A percentile compares a stretch with the other conserved stretches of the same genome.
These are phyloP conservation scores for Acanthamoeba castellanii DNA, from an alignment of 208 protist species.

Conservation along the genomic window DNA sequence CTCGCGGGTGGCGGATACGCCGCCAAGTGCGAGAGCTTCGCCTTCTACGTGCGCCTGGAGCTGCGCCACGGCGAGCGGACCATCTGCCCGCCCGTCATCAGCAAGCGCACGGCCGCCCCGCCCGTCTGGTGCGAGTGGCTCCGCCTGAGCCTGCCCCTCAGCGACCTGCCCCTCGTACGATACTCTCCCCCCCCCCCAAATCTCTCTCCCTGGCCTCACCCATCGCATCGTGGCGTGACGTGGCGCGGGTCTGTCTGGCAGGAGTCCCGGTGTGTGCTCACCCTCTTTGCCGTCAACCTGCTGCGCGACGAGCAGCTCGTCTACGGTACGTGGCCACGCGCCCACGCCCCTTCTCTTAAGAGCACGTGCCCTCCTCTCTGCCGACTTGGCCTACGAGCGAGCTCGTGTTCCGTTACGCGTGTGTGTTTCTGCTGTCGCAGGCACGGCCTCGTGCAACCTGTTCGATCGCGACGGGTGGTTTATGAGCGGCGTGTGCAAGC, in stretches of 20 bases:
- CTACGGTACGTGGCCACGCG: background rate
- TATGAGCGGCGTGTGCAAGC: constrained; percentile 3
- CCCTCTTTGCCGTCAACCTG: background rate
- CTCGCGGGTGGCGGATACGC: background rate
- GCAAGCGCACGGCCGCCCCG: background rate
- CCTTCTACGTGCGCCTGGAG: background rate
- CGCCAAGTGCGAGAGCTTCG: background rate
- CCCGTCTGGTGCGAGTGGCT: constrained; percentile 50
- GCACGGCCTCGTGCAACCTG: background rate
- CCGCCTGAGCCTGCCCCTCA: background rate
- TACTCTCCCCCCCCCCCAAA: background rate
- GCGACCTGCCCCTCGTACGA: background rate
- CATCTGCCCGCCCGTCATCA: background rate
- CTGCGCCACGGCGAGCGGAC: background rate
- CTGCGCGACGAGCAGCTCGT: constrained; percentile 5
- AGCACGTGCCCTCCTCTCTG: too few species aligned
- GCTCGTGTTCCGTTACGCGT: background rate
- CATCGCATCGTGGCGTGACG: background rate
- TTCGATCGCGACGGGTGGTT: background rate
- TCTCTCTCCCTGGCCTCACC: too few species aligned
- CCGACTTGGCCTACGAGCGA: too few species aligned
- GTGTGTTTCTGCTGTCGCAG: background rate
- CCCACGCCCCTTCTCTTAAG: too few species aligned
- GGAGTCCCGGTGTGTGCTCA: constrained; percentile 1
- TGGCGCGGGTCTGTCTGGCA: background rate